Evolutionary conservation across 2,329 filamentous ascomycete genomes (phyloP).

Genomic region (Calonectria montana): DNA sequence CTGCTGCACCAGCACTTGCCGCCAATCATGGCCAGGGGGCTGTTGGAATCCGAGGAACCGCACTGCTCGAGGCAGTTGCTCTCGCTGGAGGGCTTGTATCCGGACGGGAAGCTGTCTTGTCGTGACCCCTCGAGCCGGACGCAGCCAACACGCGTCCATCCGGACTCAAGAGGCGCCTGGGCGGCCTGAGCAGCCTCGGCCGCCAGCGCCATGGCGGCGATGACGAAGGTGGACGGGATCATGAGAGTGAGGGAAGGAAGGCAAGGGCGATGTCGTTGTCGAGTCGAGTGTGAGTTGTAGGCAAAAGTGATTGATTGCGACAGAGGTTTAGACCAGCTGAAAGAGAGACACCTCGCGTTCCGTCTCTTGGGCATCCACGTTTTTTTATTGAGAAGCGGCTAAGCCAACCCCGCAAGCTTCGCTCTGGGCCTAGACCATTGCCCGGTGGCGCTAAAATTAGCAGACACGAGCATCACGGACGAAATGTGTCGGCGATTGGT

Average conservation of each 20-base stretch:
- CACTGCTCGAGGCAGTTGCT: background rate
- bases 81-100: background rate
- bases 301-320: background rate
- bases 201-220: background rate
- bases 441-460: conserved; percentile 1
- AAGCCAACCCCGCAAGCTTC: background rate
- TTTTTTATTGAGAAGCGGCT: background rate
- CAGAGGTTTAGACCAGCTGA: background rate
- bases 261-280: background rate
- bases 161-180: background rate
- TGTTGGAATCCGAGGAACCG: background rate
- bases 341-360: background rate
- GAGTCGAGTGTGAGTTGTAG: background rate
- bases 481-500: background rate
- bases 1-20: conserved; percentile 1
- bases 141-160: background rate
- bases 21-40: background rate
- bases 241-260: background rate
- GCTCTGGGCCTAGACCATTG: conserved; percentile 1
- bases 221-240: background rate
- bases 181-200: background rate
- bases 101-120: background rate
- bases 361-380: conserved; percentile 3
- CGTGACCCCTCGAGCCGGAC: background rate
- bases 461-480: background rate